Conservation (phyloP, 1,284 basidiomycete species). For the Wolfiporia cocos region DNA sequence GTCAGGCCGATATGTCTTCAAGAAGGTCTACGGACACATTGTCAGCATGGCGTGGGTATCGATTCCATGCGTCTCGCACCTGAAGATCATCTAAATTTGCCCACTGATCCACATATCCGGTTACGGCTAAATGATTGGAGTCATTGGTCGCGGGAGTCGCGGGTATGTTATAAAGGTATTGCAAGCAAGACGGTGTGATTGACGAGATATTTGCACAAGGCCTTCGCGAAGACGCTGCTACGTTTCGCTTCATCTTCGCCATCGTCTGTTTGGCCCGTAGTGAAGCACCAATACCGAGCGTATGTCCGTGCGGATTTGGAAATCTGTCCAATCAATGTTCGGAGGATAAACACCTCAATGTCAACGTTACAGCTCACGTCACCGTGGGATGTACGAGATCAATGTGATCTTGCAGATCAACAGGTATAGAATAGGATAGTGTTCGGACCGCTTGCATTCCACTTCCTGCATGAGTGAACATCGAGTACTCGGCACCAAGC, state of each 20-base stretch:
- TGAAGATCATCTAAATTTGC: slow-evolving; percentile 4
- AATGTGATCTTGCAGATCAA: slow-evolving; percentile 26
- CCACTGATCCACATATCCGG: slow-evolving; percentile 48
- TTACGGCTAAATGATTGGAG: slow-evolving; percentile 46
- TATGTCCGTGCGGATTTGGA: neutral
- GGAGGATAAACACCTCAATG: slow-evolving; percentile 23
- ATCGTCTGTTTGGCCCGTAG: neutral
- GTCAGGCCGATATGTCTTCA: slow-evolving; percentile 41
- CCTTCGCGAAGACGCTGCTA: neutral
- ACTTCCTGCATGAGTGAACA: slow-evolving; percentile 27
- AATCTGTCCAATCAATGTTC: slow-evolving; percentile 21
- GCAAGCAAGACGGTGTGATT: slow-evolving; percentile 44
- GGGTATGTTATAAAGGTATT: slow-evolving; percentile 42
- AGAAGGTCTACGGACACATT: slow-evolving; percentile 34
- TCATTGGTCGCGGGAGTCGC: slow-evolving; percentile 38
- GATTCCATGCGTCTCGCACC: no score
- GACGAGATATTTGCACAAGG: no score
- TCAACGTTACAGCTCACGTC: slow-evolving; percentile 22
- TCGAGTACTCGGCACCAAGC: slow-evolving; percentile 28
- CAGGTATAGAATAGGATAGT: slow-evolving; percentile 32
- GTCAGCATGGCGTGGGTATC: no score
- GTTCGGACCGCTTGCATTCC: slow-evolving; percentile 27
- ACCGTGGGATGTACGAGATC: slow-evolving; percentile 32
- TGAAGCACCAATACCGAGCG: neutral
- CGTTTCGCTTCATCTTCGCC: neutral